These are phyloP conservation scores for Colletotrichum shisoi DNA, from an alignment of 2,329 filamentous ascomycete genomes.

Conservation along the genomic window DNA sequence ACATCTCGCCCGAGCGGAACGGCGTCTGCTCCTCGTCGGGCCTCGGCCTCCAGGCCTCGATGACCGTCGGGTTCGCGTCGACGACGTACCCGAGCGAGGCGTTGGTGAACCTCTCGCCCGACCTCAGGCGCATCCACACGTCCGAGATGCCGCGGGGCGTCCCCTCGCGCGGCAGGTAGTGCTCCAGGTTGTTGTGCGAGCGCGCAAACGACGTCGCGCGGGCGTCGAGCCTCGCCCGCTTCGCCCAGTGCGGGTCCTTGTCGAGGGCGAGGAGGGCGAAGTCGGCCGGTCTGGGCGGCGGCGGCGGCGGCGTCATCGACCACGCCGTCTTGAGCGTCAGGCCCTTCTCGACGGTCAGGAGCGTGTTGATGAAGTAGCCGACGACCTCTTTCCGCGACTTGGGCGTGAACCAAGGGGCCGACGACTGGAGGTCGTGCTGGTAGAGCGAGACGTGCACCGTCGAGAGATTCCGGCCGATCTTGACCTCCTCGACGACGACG, in stretches of 20 bases:
- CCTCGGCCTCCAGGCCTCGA: constrained; percentile 60
- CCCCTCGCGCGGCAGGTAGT: constrained; percentile 33
- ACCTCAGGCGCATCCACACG: constrained; percentile 71
- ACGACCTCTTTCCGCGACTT: constrained; percentile 47
- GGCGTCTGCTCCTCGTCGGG: constrained; percentile 46
- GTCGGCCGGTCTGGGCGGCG: constrained; percentile 41
- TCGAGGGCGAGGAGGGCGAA: constrained; percentile 42
- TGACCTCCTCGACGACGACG: constrained; percentile 53
- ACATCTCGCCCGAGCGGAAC: constrained; percentile 50
- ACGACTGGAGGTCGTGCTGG: constrained; percentile 48
- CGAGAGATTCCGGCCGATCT: constrained; percentile 53
- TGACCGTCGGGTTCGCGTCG: constrained; percentile 73
- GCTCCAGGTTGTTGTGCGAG: constrained; percentile 45
- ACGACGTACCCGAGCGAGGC: constrained; percentile 69
- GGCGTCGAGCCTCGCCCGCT: neutral
- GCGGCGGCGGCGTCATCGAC: constrained; percentile 29
- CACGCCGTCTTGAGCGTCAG: constrained; percentile 39
- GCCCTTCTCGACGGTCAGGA: constrained; percentile 47
- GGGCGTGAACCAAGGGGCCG: constrained; percentile 49
- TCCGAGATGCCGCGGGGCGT: constrained; percentile 51
- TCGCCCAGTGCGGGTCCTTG: constrained; percentile 46
- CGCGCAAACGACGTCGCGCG: constrained; percentile 39
- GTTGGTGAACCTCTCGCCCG: constrained; percentile 69
- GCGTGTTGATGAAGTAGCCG: constrained; percentile 53
- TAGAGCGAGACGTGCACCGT: constrained; percentile 55